phyloP scores from a whole-genome alignment of 768 basidiomycete species.

The Nevesoporus exiguus region DNA sequence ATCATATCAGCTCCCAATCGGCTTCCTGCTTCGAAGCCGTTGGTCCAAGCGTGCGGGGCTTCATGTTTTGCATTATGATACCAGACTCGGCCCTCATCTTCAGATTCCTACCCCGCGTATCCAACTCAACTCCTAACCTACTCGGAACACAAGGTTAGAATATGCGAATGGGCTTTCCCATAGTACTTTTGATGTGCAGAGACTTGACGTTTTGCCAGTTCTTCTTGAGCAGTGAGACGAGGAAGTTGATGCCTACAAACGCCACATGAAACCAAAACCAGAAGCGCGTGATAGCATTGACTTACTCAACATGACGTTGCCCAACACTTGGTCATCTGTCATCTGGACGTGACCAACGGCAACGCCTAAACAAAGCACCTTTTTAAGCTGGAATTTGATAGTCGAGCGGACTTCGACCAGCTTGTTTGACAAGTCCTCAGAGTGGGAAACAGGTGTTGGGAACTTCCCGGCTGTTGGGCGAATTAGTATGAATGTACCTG shows the following conservation, averaged over 20 bases:
- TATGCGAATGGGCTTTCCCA: constrained; percentile 97
- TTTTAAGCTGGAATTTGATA: constrained; percentile 99
- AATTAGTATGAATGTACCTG: neutral
- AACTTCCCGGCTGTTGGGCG: constrained; percentile 84
- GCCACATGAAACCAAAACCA: constrained; percentile 6
- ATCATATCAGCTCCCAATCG: constrained; percentile 89
- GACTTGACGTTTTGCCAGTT: constrained; percentile 99
- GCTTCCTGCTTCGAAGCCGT: constrained; percentile 66
- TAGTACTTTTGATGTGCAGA: constrained; percentile 96
- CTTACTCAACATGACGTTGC: constrained; percentile 95
- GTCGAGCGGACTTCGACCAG: constrained; percentile 94
- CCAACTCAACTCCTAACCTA: constrained; percentile 7
- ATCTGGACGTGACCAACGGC: constrained; percentile 98
- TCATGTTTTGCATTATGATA: constrained; percentile 83
- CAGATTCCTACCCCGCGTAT: constrained; percentile 14
- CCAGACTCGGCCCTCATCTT: constrained; percentile 22
- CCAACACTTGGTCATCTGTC: constrained; percentile 95
- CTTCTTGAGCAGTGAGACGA: constrained; percentile 98
- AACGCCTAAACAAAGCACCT: constrained; percentile 97
- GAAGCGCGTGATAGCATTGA: neutral
- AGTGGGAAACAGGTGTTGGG: constrained; percentile 93
- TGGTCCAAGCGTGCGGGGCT: constrained; percentile 99
- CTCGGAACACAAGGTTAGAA: constrained; percentile 50
- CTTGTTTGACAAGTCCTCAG: constrained; percentile 88
- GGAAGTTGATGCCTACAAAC: constrained; percentile 91